Evolutionary conservation across 2,329 filamentous ascomycete genomes (phyloP).

Genomic region (Epichloe baconii): DNA sequence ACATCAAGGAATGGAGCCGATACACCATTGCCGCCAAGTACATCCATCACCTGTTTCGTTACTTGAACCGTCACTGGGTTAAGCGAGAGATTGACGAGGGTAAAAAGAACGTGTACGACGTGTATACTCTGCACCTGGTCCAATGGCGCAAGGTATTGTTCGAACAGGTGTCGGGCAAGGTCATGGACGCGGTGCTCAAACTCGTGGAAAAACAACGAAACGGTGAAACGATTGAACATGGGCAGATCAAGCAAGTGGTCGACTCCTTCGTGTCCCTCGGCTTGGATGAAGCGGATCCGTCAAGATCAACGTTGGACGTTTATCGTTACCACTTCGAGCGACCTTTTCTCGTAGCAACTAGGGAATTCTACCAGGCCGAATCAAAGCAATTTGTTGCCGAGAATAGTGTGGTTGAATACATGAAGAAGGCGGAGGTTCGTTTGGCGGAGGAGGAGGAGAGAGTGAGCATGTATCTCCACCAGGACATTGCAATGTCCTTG

Average conservation of each 20-base stretch:
- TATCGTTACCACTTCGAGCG: conserved; percentile 87
- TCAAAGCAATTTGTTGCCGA: conserved; percentile 91
- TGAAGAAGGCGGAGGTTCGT: conserved; percentile 94
- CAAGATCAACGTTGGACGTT: conserved; percentile 89
- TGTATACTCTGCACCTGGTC: conserved; percentile 91
- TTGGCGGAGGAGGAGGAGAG: conserved; percentile 89
- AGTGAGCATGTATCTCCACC: conserved; percentile 80
- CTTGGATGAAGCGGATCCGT: conserved; percentile 81
- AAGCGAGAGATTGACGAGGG: conserved; percentile 98
- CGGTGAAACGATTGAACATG: conserved; percentile 93
- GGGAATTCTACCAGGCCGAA: conserved; percentile 77
- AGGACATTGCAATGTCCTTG: conserved; percentile 72
- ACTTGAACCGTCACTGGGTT: conserved; percentile 96
- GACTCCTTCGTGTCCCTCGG: conserved; percentile 94
- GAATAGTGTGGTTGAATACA: conserved; percentile 96
- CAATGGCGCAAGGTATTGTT: conserved; percentile 94
- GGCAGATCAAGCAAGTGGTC: conserved; percentile 92
- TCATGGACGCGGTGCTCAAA: conserved; percentile 91
- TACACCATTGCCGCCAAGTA: conserved; percentile 95
- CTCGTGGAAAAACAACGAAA: conserved; percentile 95
- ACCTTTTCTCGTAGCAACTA: conserved; percentile 79
- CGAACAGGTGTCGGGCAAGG: conserved; percentile 65
- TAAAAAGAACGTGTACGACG: conserved; percentile 96
- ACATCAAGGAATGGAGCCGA: conserved; percentile 91
- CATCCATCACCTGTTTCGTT: conserved; percentile 92